phyloP scores from a whole-genome alignment of 2,329 filamentous ascomycete genomes.

The Colletotrichum musae region DNA sequence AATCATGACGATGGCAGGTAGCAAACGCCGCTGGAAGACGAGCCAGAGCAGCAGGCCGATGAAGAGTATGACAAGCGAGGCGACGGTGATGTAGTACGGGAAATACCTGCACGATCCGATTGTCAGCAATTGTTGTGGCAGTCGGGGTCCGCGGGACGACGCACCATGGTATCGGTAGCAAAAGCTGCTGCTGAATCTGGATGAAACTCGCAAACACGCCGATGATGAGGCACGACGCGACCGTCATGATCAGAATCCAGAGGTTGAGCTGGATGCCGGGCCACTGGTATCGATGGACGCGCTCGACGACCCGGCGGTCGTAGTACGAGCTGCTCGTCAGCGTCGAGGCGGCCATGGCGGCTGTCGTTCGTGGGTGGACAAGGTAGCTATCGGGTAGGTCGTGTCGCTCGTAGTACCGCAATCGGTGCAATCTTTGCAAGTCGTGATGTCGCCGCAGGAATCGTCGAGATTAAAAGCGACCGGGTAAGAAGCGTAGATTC shows the following conservation, averaged over 20 bases:
- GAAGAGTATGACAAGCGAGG: conserved; percentile 74
- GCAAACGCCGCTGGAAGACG: conserved; percentile 72
- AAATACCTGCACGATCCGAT: conserved; percentile 69
- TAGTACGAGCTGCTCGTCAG: conserved; percentile 60
- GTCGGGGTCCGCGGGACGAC: conserved; percentile 38
- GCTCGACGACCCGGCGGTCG: conserved; percentile 58
- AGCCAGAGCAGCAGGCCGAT: conserved; percentile 75
- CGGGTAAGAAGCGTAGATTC: no score
- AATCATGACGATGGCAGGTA: conserved; percentile 74
- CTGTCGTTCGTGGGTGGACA: not conserved
- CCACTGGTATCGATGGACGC: conserved; percentile 76
- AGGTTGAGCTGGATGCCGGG: conserved; percentile 77
- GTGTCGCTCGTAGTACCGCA: no score
- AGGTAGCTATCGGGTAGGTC: not conserved
- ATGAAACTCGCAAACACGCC: conserved; percentile 75
- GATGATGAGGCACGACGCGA: conserved; percentile 70
- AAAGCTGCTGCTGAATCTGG: conserved; percentile 69
- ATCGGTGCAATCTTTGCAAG: no score
- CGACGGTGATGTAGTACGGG: conserved; percentile 74
- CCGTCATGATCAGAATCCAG: conserved; percentile 77
- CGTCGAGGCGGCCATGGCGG: conserved; percentile 51
- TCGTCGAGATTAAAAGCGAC: no score
- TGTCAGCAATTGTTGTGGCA: not conserved
- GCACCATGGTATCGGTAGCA: conserved; percentile 72
- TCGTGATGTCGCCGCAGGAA: no score